Evolutionary conservation across 495 filamentous ascomycete genomes (phyloP).

Genomic region (Penicillium cosmopolitanum): DNA sequence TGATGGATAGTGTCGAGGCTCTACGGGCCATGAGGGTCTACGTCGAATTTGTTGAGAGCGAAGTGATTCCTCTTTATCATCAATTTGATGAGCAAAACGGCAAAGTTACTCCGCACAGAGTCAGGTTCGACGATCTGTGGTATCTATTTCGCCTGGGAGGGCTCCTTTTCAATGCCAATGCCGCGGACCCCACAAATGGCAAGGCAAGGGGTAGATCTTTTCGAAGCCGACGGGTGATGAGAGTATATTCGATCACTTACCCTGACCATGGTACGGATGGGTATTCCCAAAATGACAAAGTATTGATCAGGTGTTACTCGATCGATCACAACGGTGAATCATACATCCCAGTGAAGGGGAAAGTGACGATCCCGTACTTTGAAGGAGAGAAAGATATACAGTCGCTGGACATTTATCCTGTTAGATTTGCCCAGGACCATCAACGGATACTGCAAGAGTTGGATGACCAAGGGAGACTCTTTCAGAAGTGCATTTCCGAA

Average conservation of each 20-base stretch:
- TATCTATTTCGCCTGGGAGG: constrained; percentile 4
- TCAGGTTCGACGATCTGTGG: constrained; percentile 9
- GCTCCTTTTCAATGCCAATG: constrained; percentile 1
- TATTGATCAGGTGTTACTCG: constrained; percentile 2
- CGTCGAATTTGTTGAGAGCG: constrained; percentile 5
- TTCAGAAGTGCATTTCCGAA: neutral
- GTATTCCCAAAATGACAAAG: constrained; percentile 7
- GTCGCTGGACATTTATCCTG: constrained; percentile 7
- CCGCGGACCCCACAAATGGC: neutral
- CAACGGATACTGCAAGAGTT: neutral
- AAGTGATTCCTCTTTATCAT: constrained; percentile 1
- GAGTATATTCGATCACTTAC: constrained; percentile 12
- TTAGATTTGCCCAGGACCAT: constrained; percentile 1
- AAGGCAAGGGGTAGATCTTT: constrained; percentile 1
- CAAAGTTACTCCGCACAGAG: neutral
- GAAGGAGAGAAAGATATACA: constrained; percentile 5
- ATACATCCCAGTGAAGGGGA: constrained; percentile 5
- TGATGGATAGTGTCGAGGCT: constrained; percentile 4
- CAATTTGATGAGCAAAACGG: neutral
- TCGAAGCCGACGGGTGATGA: constrained; percentile 7
- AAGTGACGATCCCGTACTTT: constrained; percentile 4
- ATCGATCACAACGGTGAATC: constrained; percentile 4
- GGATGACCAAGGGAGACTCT: constrained; percentile 2
- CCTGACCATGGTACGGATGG: constrained; percentile 7
- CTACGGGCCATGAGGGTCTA: constrained; percentile 6